These are phyloP conservation scores for Globisporangium acanthophoron DNA, from an alignment of 352 stramenopile genomes.

Conservation along the genomic window DNA sequence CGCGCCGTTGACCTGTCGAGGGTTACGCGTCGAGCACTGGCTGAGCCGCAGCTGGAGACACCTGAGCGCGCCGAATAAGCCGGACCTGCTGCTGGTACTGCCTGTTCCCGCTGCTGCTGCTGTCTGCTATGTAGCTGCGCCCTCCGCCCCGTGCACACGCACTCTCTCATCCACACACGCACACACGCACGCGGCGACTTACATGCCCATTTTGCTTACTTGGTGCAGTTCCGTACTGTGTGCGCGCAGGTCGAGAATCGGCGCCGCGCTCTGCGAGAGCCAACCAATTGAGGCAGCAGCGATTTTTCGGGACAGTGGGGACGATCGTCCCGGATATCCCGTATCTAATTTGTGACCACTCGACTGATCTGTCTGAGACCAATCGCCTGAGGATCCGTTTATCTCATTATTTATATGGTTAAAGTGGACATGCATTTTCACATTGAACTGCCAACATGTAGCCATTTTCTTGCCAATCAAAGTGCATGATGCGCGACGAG, in stretches of 20 bases:
- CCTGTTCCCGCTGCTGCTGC: not conserved
- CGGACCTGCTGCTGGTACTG: not conserved
- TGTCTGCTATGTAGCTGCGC: not conserved
- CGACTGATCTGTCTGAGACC: too few species aligned
- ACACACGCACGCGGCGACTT: constrained; percentile 29
- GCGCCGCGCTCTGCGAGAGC: constrained; percentile 38
- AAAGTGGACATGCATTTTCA: too few species aligned
- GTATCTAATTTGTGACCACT: too few species aligned
- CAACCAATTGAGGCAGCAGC: constrained; percentile 54
- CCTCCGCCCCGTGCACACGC: not conserved
- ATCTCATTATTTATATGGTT: too few species aligned
- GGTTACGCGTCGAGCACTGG: too few species aligned
- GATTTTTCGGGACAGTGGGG: too few species aligned
- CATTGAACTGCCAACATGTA: too few species aligned
- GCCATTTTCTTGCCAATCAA: too few species aligned
- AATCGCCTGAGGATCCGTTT: too few species aligned
- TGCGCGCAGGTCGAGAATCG: constrained; percentile 8
- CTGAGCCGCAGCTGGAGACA: too few species aligned
- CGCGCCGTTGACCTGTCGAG: too few species aligned
- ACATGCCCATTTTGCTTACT: constrained; percentile 85
- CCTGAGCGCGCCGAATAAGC: not conserved
- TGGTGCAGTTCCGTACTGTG: constrained; percentile 86
- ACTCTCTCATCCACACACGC: not conserved
- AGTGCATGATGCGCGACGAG: not conserved
- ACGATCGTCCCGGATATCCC: too few species aligned